These are phyloP conservation scores for Mitragyna speciosa DNA, from an alignment of 257 asterid species.

Conservation along the genomic window DNA sequence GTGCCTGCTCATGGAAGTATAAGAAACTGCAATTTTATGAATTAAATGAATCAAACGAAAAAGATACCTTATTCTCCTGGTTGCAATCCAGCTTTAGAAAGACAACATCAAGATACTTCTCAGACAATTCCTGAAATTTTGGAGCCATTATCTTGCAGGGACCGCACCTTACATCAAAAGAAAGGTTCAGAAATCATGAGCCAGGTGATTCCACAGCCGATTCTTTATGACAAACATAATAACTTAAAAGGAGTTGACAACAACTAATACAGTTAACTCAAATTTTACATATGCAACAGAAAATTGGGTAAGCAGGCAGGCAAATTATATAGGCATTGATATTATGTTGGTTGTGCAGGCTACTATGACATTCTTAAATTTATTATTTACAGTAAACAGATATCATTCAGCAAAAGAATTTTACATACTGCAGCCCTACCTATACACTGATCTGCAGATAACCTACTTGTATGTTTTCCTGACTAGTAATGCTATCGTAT, in stretches of 20 bases:
- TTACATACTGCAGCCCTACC: background rate
- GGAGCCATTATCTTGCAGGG: conserved; percentile 95
- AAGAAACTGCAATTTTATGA: background rate
- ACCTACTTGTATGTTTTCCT: background rate
- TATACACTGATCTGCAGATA: background rate
- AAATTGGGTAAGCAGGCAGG: background rate
- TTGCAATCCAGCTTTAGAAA: conserved; percentile 96
- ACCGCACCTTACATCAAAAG: conserved; percentile 74
- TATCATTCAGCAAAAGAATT: background rate
- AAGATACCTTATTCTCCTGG: conserved; percentile 71
- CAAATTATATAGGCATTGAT: background rate
- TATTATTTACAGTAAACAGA: background rate
- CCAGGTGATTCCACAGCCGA: too few species aligned
- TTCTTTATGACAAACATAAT: background rate
- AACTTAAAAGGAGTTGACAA: background rate
- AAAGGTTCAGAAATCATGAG: background rate
- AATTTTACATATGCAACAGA: background rate
- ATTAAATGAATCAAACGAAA: background rate
- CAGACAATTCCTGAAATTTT: conserved; percentile 56
- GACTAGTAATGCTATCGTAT: background rate
- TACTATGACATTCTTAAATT: background rate
- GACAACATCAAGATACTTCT: conserved; percentile 60
- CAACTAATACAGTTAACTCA: background rate
- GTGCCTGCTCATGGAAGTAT: background rate
- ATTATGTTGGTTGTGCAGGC: background rate